Base-by-base conservation (phyloP, 768 basidiomycete species). In the Clathrus columnatus region DNA sequence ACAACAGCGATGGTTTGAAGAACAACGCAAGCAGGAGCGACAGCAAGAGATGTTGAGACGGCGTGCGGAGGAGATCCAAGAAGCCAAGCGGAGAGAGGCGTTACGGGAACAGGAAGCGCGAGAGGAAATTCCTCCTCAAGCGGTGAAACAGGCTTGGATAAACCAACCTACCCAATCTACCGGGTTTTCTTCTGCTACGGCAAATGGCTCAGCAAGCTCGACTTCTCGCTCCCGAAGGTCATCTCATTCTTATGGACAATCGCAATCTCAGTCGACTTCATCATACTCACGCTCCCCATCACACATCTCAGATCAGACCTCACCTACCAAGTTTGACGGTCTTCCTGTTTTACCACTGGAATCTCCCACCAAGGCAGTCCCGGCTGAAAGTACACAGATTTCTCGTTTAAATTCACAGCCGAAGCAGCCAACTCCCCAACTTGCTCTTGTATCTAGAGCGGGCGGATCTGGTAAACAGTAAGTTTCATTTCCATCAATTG, bases 321-420 rank as follows among this genome's bases (percentile, higher is more conserved):
- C 18, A 7, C 55, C 45, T 16, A 24, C 42, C 21, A 50, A 30
- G 43, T 51, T 43, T 16, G 50, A 60, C 42, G 55, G 52, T 26
- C 44, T 63, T 4, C 51, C 59, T 11, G 48, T 59, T 51, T 72
- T 85, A 71, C 84, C 86, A n/a, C 67, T 85, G 14, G 81, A 88
- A 67, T 83, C 75, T 60, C 85, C 85, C 30, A 73, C 73, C 18
- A 76, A 69, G 45, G 72, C 73, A 24, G 81, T 77, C 59, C 72
- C 72, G 75, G 28, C 62, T 74, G 16, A 59, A 65, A 60, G 30
- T 68, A 48, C 58, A 61, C 56, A n/a, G n/a, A n/a, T n/a, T n/a
- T n/a, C n/a, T n/a, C n/a, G n/a, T n/a, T n/a, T 62, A 65, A 57
- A 62, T 18, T 60, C 60, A 57, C 61, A 68, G 62, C 51, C 57